A percentile compares a stretch with the other conserved stretches of the same genome.
phyloP scores from a whole-genome alignment of 495 filamentous ascomycete genomes.

The Penicillium manginii region DNA sequence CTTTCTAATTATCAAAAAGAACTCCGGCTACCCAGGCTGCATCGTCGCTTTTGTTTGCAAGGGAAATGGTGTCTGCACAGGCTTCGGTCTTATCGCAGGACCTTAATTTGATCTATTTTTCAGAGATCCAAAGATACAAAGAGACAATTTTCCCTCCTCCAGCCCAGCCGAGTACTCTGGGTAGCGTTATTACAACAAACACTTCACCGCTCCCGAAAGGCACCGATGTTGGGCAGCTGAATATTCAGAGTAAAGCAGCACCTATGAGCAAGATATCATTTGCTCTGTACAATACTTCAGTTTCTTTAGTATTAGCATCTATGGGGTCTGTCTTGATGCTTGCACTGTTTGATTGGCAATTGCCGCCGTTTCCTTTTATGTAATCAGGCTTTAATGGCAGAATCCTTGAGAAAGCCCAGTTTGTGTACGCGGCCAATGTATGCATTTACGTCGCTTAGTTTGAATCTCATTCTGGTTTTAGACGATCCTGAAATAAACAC shows the following conservation, averaged over 20 bases:
- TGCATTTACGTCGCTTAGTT: too few species aligned
- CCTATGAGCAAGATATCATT: neutral
- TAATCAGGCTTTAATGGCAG: neutral
- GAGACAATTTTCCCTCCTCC: neutral
- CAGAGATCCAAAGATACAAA: neutral
- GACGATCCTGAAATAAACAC: too few species aligned
- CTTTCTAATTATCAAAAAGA: too few species aligned
- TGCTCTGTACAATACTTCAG: neutral
- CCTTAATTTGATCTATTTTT: neutral
- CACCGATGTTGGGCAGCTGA: neutral
- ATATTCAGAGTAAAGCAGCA: neutral
- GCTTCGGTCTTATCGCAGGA: neutral
- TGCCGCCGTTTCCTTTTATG: constrained; percentile 1
- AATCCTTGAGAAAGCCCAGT: neutral
- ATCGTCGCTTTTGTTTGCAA: too few species aligned
- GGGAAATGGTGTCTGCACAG: neutral
- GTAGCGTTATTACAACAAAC: neutral
- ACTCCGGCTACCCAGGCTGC: too few species aligned
- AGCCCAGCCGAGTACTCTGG: neutral
- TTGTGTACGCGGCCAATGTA: too few species aligned
- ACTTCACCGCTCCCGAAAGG: neutral
- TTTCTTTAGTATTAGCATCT: neutral
- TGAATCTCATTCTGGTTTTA: too few species aligned
- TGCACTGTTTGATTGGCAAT: neutral
- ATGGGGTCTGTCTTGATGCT: constrained; percentile 1